Percentiles rank a stretch among this genome's conserved stretches.
These are phyloP conservation scores for Pythium dissotocum DNA, from an alignment of 352 stramenopile genomes.

Conservation along the genomic window DNA sequence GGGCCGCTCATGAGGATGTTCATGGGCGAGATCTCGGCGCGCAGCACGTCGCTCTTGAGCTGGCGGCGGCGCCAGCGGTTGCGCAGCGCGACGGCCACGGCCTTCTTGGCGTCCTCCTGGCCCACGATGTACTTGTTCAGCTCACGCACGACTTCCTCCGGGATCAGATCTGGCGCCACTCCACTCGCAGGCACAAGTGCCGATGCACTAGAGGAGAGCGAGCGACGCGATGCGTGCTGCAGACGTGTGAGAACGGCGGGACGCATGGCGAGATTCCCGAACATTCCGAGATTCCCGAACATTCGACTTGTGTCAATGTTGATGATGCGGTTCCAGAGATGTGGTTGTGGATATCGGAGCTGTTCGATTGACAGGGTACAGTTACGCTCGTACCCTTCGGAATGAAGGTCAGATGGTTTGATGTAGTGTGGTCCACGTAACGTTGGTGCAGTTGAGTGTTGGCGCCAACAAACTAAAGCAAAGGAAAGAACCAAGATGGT, in stretches of 20 bases:
- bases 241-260: not conserved
- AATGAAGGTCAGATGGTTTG: not conserved
- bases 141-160: constrained; percentile 90
- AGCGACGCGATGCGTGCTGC: not conserved
- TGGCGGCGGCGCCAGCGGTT: constrained; percentile 97
- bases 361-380: not conserved
- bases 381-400: not conserved
- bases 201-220: constrained; percentile 1
- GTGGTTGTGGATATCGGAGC: not conserved
- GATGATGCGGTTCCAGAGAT: too few relatives aligned
- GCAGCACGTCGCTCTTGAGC: constrained; percentile 83
- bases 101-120: constrained; percentile 96
- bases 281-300: constrained; percentile 1
- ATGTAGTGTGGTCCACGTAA: not conserved
- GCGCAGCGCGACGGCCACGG: constrained; percentile 97
- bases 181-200: constrained; percentile 9
- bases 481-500: constrained; percentile 30
- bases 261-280: constrained; percentile 5
- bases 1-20: constrained; percentile 99
- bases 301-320: constrained; percentile 8
- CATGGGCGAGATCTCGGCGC: constrained; percentile 94
- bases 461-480: constrained; percentile 9
- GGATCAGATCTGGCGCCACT: constrained; percentile 60
- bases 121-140: constrained; percentile 97
- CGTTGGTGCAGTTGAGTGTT: not conserved